These are phyloP conservation scores for Monosporascus sp. DNA, from an alignment of 2,329 filamentous ascomycete genomes.

Conservation along the genomic window DNA sequence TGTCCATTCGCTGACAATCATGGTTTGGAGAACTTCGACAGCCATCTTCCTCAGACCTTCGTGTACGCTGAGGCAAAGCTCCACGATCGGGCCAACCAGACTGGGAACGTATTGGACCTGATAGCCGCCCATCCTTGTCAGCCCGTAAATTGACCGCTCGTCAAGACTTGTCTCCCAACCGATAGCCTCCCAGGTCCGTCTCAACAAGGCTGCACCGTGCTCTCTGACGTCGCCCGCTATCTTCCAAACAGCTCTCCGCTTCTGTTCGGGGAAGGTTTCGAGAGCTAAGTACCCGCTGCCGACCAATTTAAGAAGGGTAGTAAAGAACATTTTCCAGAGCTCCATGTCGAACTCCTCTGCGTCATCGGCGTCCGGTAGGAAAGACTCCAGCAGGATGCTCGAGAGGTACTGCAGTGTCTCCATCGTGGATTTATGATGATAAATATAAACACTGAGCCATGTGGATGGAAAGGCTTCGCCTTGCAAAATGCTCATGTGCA, in stretches of 20 bases:
- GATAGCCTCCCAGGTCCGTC: conserved; percentile 87
- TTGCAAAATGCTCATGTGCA: conserved; percentile 83
- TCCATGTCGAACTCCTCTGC: conserved; percentile 90
- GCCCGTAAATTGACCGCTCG: conserved; percentile 70
- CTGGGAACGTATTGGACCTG: conserved; percentile 97
- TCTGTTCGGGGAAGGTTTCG: conserved; percentile 96
- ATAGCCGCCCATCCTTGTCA: conserved; percentile 87
- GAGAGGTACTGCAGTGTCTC: conserved; percentile 78
- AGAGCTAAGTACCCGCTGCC: conserved; percentile 84
- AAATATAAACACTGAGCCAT: conserved; percentile 92
- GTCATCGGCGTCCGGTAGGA: conserved; percentile 84
- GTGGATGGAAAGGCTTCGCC: conserved; percentile 83
- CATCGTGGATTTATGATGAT: conserved; percentile 87
- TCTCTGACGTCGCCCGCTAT: conserved; percentile 96
- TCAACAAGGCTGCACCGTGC: conserved; percentile 79
- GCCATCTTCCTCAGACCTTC: conserved; percentile 85
- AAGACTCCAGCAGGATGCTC: conserved; percentile 72
- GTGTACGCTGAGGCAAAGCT: conserved; percentile 91
- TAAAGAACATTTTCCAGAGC: conserved; percentile 91
- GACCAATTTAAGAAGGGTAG: conserved; percentile 80
- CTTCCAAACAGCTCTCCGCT: conserved; percentile 94
- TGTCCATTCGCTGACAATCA: conserved; percentile 98
- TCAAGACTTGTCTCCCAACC: conserved; percentile 89
- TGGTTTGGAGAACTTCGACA: conserved; percentile 89
- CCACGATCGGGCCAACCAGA: conserved; percentile 85